Evolutionary conservation across 805 yeast genomes (phyloP).

Genomic region (Phaffomyces thermotolerans): DNA sequence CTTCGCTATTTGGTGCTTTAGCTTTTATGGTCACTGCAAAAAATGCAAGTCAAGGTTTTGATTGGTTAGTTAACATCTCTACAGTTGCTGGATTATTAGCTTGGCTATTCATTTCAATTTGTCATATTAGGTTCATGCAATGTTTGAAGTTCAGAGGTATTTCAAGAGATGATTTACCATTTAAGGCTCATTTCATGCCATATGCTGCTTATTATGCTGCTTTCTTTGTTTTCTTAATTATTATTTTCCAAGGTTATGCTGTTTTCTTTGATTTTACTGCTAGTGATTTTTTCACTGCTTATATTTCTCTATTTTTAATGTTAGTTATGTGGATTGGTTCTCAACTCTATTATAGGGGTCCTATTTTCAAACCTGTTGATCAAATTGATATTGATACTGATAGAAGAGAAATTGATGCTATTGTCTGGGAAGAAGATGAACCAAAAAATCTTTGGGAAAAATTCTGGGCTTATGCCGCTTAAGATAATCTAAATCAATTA

Average conservation of each 20-base stretch:
- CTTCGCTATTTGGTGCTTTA: conserved; percentile 55
- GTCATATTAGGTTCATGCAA: conserved; percentile 68
- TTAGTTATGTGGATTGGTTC: conserved; percentile 47
- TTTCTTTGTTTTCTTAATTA: conserved; percentile 45
- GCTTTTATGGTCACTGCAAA: conserved; percentile 50
- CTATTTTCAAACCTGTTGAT: conserved; percentile 29
- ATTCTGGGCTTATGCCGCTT: conserved; percentile 40
- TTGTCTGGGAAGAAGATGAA: conserved; percentile 48
- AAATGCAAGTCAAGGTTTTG: conserved; percentile 51
- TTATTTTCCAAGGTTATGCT: conserved; percentile 66
- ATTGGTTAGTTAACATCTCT: conserved; percentile 67
- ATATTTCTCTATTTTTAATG: conserved; percentile 62
- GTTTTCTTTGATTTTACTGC: conserved; percentile 19
- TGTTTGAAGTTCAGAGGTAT: conserved; percentile 58
- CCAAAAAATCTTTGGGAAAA: conserved; percentile 50
- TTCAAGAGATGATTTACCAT: conserved; percentile 63
- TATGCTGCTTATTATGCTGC: conserved; percentile 58
- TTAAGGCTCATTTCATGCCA: conserved; percentile 66
- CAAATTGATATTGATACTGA: conserved; percentile 22
- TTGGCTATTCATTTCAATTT: conserved; percentile 61
- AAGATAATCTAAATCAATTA: background rate
- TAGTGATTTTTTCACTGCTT: conserved; percentile 60
- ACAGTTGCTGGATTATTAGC: conserved; percentile 71
- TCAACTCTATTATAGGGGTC: conserved; percentile 44
- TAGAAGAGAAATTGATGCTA: conserved; percentile 28